Evolutionary conservation across 768 basidiomycete species (phyloP).

Genomic region (Rickenella mellea): DNA sequence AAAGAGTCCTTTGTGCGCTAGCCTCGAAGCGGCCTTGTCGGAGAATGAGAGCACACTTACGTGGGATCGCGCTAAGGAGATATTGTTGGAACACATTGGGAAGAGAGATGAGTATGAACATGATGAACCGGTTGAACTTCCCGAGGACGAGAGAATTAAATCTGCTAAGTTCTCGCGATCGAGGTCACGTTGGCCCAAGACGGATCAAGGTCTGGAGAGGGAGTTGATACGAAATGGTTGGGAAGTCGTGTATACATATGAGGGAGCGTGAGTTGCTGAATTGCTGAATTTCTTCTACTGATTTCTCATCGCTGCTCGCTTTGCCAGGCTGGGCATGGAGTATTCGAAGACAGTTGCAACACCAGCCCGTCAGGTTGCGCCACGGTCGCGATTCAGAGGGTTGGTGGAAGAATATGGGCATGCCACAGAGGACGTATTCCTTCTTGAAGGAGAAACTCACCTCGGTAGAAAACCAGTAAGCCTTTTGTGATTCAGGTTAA

Average conservation of each 20-base stretch:
- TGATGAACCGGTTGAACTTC: too few relatives aligned
- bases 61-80: constrained; percentile 21
- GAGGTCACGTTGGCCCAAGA: too few relatives aligned
- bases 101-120: too few relatives aligned
- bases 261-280: constrained; percentile 25
- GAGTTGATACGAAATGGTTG: constrained; percentile 29
- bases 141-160: too few relatives aligned
- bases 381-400: constrained; percentile 27
- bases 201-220: constrained; percentile 20
- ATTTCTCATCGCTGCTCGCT: neutral
- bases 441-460: constrained; percentile 32
- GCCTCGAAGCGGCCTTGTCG: constrained; percentile 13
- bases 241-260: constrained; percentile 30
- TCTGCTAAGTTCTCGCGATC: too few relatives aligned
- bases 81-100: constrained; percentile 13
- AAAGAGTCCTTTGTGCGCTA: constrained; percentile 7
- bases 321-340: constrained; percentile 32
- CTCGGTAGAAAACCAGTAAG: constrained; percentile 29
- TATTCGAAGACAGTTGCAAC: constrained; percentile 31
- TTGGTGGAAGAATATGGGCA: constrained; percentile 28
- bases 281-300: too few relatives aligned
- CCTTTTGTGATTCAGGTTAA: too few relatives aligned
- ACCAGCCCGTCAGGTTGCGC: constrained; percentile 26
- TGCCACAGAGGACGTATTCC: constrained; percentile 25
- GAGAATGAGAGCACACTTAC: constrained; percentile 13